phyloP scores from a whole-genome alignment of 345 rosid species.

The Populus ilicifolia region DNA sequence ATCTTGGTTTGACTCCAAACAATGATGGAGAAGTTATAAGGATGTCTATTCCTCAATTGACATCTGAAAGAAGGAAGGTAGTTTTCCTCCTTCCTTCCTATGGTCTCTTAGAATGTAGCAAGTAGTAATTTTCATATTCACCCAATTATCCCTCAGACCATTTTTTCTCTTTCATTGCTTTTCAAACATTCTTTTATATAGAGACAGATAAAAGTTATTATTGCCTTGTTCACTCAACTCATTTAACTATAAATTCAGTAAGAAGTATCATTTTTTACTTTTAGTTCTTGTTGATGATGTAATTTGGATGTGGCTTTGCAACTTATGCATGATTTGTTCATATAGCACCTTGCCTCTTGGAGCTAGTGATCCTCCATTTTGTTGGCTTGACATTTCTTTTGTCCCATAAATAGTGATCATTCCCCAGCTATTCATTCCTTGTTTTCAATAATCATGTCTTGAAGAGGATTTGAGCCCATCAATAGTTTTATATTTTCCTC shows the following conservation, averaged over 20 bases:
- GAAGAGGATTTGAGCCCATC: neutral
- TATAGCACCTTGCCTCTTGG: neutral
- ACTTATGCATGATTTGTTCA: neutral
- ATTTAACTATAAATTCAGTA: too few relatives aligned
- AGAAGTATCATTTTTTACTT: too few relatives aligned
- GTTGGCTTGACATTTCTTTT: neutral
- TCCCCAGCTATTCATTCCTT: too few relatives aligned
- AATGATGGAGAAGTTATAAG: slow-evolving; percentile 93
- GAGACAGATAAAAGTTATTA: too few relatives aligned
- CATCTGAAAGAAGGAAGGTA: slow-evolving; percentile 93
- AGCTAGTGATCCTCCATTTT: neutral
- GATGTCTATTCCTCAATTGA: slow-evolving; percentile 75
- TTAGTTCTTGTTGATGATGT: too few relatives aligned
- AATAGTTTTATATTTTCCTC: too few relatives aligned
- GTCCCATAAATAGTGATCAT: too few relatives aligned
- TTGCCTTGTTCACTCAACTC: too few relatives aligned
- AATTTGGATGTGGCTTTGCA: neutral
- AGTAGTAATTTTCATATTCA: neutral
- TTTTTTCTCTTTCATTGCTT: neutral
- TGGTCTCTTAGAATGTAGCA: slow-evolving; percentile 6
- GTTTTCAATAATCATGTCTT: neutral
- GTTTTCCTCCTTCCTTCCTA: slow-evolving; percentile 16
- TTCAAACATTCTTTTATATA: too few relatives aligned
- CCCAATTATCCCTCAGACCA: neutral
- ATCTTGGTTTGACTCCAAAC: slow-evolving; percentile 85